Percentiles rank a stretch among this genome's conserved stretches.
These are phyloP conservation scores for Linaria vulgaris DNA, from an alignment of 257 asterid genomes.

Conservation along the genomic window DNA sequence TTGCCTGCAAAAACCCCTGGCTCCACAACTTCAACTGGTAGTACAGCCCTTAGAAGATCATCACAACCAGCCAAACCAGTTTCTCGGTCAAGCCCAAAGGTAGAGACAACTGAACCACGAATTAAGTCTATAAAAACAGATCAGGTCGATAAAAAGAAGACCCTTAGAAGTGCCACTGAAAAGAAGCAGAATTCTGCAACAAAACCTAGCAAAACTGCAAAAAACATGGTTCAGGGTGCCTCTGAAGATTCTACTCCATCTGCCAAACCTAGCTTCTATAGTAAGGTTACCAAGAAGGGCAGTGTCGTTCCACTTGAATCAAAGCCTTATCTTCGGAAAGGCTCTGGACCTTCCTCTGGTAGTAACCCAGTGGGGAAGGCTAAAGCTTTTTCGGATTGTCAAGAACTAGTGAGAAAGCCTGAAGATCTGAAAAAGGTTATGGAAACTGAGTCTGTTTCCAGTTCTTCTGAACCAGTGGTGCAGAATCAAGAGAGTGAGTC, in stretches of 20 bases:
- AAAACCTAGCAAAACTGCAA: constrained; percentile 50
- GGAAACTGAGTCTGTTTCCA: constrained; percentile 43
- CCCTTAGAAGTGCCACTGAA: constrained; percentile 42
- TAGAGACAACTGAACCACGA: constrained; percentile 45
- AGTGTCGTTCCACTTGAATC: constrained; percentile 92
- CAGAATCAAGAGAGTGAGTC: constrained; percentile 45
- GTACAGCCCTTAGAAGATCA: constrained; percentile 55
- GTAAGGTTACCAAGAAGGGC: constrained; percentile 83
- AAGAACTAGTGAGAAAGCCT: constrained; percentile 40
- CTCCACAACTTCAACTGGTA: constrained; percentile 40
- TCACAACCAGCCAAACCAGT: constrained; percentile 56
- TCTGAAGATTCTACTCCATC: constrained; percentile 50
- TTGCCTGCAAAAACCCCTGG: constrained; percentile 62
- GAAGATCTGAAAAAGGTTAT: constrained; percentile 34
- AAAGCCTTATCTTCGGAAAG: constrained; percentile 90
- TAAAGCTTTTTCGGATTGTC: constrained; percentile 44
- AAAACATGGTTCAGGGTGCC: constrained; percentile 48
- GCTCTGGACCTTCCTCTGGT: constrained; percentile 56
- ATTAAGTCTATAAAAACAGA: constrained; percentile 48
- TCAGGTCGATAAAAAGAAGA: constrained; percentile 50
- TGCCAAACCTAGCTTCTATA: constrained; percentile 59
- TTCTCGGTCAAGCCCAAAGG: constrained; percentile 49
- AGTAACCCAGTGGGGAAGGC: constrained; percentile 46
- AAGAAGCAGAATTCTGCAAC: constrained; percentile 54
- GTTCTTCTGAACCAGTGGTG: constrained; percentile 43